Evolutionary conservation across 139 green algal species (phyloP).

Genomic region (Microglena sp.): DNA sequence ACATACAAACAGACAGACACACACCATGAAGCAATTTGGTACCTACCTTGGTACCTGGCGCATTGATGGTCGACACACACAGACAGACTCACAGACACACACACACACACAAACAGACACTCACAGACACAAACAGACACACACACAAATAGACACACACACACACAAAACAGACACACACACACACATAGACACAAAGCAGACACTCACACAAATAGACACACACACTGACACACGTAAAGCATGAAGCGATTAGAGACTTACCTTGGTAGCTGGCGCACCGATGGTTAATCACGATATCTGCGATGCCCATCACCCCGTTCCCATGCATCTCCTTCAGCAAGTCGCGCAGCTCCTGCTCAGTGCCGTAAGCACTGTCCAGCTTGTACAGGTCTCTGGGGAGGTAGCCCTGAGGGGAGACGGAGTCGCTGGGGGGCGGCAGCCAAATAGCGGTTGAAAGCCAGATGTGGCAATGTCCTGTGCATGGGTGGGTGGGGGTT

Average conservation of each 20-base stretch:
- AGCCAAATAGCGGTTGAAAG: conserved; percentile 85
- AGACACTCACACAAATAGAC: no score
- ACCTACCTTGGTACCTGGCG: conserved; percentile 3
- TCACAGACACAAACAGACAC: no score
- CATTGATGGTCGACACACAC: conserved; percentile 41
- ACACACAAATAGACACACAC: no score
- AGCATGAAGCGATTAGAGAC: not conserved
- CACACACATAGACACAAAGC: no score
- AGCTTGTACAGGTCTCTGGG: conserved; percentile 61
- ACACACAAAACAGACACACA: no score
- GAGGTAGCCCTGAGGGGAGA: conserved; percentile 59
- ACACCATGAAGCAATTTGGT: not conserved
- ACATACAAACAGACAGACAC: not conserved
- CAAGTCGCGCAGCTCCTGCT: conserved; percentile 45
- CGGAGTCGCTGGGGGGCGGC: conserved; percentile 57
- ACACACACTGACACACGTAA: not conserved
- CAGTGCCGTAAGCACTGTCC: conserved; percentile 42
- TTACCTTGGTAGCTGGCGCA: not conserved
- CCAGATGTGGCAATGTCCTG: conserved; percentile 55
- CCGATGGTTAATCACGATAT: conserved; percentile 95
- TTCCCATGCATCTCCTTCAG: conserved; percentile 43
- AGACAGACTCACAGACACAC: no score
- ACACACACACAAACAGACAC: no score
- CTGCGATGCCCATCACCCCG: conserved; percentile 75
- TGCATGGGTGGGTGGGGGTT: not conserved